Base-by-base conservation (phyloP, 768 basidiomycete genomes). In the Cyathus striatus region DNA sequence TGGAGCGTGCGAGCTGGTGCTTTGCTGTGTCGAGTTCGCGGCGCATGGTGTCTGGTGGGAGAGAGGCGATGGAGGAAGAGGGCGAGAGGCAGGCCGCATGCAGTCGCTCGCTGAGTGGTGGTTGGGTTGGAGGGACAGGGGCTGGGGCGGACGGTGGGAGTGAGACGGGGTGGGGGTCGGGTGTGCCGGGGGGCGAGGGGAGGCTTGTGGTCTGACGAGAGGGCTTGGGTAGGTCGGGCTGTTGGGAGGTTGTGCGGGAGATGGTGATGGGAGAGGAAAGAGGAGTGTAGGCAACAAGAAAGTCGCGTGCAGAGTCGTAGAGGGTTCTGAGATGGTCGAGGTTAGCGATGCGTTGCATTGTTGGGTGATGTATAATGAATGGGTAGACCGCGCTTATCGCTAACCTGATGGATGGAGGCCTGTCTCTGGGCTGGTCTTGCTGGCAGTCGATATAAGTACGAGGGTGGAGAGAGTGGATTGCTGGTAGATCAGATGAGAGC, bases 1-100 rank as follows among this genome's bases (percentile, higher is more conserved):
- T 73, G 10, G 78, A 69, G 45, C 72, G 73, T 39, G 73, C 66
- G 25, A 81, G 70, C 44, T 81, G 77, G 47, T 70, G 64, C 57
- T 75, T 79, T 38, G 73, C 67, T 43, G 65, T 59, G 57, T 81
- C 81, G 45, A 78, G 65, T 54, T 81, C 76, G 54, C 81, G 72
- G 50, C 75, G 73, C 70, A 78, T 69, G 49, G 64, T 60, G 43
- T 61, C 57, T 35, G 62, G 56, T 40, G 68, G 52, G n/a, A n/a
- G n/a, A n/a, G n/a, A n/a, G n/a, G n/a, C n/a, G 55, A 64, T 59
- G 51, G 66, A 66, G 62, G 68, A 68, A 62, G 66, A 60, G 39
- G 61, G 62, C 37, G 68, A 59, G 55, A 65, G 60, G 59, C 73
- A 63, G 65, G 72, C 65, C 48, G 61, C 66, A 68, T 72, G 65